These are phyloP conservation scores for Triangularia setosa DNA, from an alignment of 2,329 filamentous ascomycete genomes.

Conservation along the genomic window DNA sequence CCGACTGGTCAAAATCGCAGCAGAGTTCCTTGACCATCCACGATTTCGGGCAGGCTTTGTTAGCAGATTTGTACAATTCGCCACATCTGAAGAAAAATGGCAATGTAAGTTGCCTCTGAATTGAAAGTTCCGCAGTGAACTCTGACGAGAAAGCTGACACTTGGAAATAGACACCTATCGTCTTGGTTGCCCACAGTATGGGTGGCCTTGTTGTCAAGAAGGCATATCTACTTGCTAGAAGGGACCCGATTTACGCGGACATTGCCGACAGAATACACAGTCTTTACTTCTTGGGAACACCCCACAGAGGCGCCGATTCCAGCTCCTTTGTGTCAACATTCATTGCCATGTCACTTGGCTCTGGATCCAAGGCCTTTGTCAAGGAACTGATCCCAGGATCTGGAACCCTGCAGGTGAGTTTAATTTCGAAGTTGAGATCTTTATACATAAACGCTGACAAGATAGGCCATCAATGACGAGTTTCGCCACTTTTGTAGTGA, in stretches of 20 bases:
- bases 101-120: slow-evolving; percentile 7
- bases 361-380: slow-evolving; percentile 27
- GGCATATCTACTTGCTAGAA: slow-evolving; percentile 22
- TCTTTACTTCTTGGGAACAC: slow-evolving; percentile 32
- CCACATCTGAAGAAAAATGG: slow-evolving; percentile 19
- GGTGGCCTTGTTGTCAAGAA: slow-evolving; percentile 26
- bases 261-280: slow-evolving; percentile 26
- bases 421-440: background rate
- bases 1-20: slow-evolving; percentile 15
- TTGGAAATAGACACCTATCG: slow-evolving; percentile 19
- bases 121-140: background rate
- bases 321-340: slow-evolving; percentile 23
- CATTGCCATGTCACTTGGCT: slow-evolving; percentile 19
- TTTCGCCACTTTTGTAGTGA: slow-evolving; percentile 28
- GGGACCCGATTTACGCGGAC: slow-evolving; percentile 19
- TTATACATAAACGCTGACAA: background rate
- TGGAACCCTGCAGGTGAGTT: slow-evolving; percentile 6
- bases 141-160: background rate
- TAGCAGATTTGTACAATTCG: slow-evolving; percentile 23
- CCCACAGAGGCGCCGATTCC: slow-evolving; percentile 26
- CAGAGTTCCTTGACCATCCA: slow-evolving; percentile 20
- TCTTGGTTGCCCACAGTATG: slow-evolving; percentile 26
- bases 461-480: slow-evolving; percentile 29
- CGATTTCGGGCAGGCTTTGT: slow-evolving; percentile 21
- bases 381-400: slow-evolving; percentile 24